Evolutionary conservation across 2,329 filamentous ascomycete genomes (phyloP).

Genomic region (Penicillium thymicola): DNA sequence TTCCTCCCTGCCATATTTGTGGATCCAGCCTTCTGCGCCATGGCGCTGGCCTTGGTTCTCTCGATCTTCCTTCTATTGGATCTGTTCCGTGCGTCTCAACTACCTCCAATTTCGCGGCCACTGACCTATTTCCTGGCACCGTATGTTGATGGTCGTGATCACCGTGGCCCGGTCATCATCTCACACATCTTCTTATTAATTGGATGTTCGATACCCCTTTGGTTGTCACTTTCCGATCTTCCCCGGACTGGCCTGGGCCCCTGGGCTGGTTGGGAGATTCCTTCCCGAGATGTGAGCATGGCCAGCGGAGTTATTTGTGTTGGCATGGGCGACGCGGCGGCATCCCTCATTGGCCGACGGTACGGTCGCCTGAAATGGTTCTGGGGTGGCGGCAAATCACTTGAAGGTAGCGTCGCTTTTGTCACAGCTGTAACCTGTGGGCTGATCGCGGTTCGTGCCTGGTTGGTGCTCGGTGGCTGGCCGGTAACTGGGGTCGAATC

Average conservation of each 20-base stretch:
- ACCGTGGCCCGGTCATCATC: slow-evolving; percentile 89
- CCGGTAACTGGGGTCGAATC: slow-evolving; percentile 27
- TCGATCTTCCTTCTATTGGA: slow-evolving; percentile 86
- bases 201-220: slow-evolving; percentile 90
- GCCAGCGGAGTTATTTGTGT: slow-evolving; percentile 90
- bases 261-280: slow-evolving; percentile 72
- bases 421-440: slow-evolving; percentile 73
- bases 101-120: slow-evolving; percentile 83
- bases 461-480: slow-evolving; percentile 77
- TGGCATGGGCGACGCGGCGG: slow-evolving; percentile 90
- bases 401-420: slow-evolving; percentile 84
- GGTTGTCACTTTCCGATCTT: slow-evolving; percentile 75
- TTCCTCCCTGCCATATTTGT: slow-evolving; percentile 81
- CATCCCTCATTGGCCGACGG: slow-evolving; percentile 81
- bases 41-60: slow-evolving; percentile 76
- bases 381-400: slow-evolving; percentile 93
- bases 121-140: slow-evolving; percentile 84
- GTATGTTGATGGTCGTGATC: slow-evolving; percentile 90
- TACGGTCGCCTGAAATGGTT: slow-evolving; percentile 89
- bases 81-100: slow-evolving; percentile 81
- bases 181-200: slow-evolving; percentile 95
- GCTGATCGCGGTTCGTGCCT: slow-evolving; percentile 65
- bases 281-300: slow-evolving; percentile 76
- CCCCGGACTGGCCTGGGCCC: slow-evolving; percentile 55
- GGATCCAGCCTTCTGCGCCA: slow-evolving; percentile 76